Evolutionary conservation across 805 yeast genomes (phyloP).

Genomic region (Hanseniaspora clermontiae): DNA sequence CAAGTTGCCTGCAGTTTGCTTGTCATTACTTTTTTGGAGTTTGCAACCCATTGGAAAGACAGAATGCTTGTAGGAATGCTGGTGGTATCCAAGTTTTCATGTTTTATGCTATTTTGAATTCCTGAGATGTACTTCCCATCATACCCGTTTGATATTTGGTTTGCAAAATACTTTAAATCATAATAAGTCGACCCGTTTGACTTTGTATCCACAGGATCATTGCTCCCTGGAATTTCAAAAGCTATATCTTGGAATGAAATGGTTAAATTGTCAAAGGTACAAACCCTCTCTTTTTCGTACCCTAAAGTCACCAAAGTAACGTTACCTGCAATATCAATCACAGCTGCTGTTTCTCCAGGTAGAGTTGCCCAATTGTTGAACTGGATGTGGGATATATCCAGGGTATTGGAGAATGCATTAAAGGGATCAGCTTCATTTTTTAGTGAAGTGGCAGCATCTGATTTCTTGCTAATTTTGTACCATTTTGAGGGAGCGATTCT

Average conservation of each 20-base stretch:
- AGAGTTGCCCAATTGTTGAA: slow-evolving; percentile 51
- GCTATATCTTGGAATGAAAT: slow-evolving; percentile 32
- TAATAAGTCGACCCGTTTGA: slow-evolving; percentile 13
- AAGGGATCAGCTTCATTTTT: neutral
- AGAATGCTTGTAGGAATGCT: slow-evolving; percentile 28
- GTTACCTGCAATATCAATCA: slow-evolving; percentile 61
- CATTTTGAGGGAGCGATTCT: slow-evolving; percentile 40
- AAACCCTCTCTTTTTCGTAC: slow-evolving; percentile 29
- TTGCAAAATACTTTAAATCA: slow-evolving; percentile 23
- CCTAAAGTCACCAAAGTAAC: slow-evolving; percentile 46
- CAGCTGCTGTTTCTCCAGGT: slow-evolving; percentile 67
- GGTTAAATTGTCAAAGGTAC: slow-evolving; percentile 26
- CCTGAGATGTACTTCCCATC: neutral
- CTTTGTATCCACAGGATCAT: slow-evolving; percentile 23
- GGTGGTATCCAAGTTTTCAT: slow-evolving; percentile 19
- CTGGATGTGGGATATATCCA: slow-evolving; percentile 29
- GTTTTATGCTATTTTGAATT: neutral
- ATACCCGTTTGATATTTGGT: slow-evolving; percentile 16
- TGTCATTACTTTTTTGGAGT: slow-evolving; percentile 28
- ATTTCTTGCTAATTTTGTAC: slow-evolving; percentile 17
- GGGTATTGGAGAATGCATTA: neutral
- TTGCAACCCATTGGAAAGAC: slow-evolving; percentile 35
- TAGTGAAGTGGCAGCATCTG: slow-evolving; percentile 19
- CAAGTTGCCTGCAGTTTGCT: slow-evolving; percentile 11
- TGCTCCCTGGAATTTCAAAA: slow-evolving; percentile 20